Evolutionary conservation across 1,284 basidiomycete species (phyloP).

Genomic region (Ustilago bromivora): DNA sequence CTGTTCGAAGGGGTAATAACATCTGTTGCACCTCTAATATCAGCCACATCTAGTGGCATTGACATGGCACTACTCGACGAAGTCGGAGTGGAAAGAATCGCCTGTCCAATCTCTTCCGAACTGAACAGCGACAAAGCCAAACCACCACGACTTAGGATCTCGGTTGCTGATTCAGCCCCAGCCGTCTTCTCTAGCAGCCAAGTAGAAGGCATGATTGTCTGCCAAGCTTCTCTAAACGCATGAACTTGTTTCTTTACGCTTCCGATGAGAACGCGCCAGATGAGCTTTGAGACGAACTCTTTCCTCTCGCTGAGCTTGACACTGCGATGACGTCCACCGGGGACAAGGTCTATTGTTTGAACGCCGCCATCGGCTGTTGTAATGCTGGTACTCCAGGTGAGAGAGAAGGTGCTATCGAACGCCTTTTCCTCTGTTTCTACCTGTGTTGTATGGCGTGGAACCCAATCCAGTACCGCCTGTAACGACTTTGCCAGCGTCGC

Average conservation of each 20-base stretch:
- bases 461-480: conserved; percentile 36
- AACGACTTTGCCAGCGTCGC: conserved; percentile 39
- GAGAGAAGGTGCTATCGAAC: conserved; percentile 41
- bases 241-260: conserved; percentile 25
- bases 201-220: conserved; percentile 25
- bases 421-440: conserved; percentile 9
- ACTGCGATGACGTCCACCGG: conserved; percentile 38
- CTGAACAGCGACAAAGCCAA: conserved; percentile 40
- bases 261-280: conserved; percentile 36
- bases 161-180: conserved; percentile 22
- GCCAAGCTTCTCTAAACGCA: conserved; percentile 40
- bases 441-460: not conserved
- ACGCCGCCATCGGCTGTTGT: conserved; percentile 13
- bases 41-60: conserved; percentile 38
- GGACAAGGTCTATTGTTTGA: conserved; percentile 35
- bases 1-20: conserved; percentile 14
- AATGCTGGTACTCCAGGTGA: conserved; percentile 45
- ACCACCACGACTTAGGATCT: conserved; percentile 30
- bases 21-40: conserved; percentile 35
- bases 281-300: conserved; percentile 31
- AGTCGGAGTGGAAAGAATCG: conserved; percentile 24
- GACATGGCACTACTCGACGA: conserved; percentile 5
- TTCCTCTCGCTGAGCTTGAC: conserved; percentile 30
- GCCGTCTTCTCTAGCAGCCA: conserved; percentile 7
- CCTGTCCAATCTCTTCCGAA: conserved; percentile 20